Base-by-base conservation (phyloP, 768 basidiomycete species). In the Tricholoma sp. region DNA sequence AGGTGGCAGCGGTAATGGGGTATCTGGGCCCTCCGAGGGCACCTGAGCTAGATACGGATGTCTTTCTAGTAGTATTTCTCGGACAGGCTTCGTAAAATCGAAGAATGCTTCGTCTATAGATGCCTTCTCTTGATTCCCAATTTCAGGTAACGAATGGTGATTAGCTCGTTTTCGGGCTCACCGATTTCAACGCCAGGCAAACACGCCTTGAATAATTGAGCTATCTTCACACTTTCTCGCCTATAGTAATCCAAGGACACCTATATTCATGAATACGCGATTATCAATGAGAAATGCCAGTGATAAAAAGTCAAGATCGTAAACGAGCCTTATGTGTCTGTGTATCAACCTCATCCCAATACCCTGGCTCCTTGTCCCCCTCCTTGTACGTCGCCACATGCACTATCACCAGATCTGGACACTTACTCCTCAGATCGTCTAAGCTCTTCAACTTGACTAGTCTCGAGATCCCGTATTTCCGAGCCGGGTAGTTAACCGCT, bases 81-180 rank as follows among this genome's bases (percentile, higher is more conserved):
- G 85, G n/a, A 93, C 85, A 33, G 88, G 86, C 8, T 78, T 78
- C 3, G 94, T 91, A 55, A 98, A 81, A 69, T 98, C 96, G 55
- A 98, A 84, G 70, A 95, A 99, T 0, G 92, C 94, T 66, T 99
- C 97, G 65, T 98, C 97, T 34, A 98, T 97, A 0, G 93, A 96
- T 20, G 97, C 97, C 68, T 95, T 97, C 72, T 99, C 96, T 94
- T 68, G 10, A 49, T 10, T 33, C 39, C 31, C 10, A 15, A 47
- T 41, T 28, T 36, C 54, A 36, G 53, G 55, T 6, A 10, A 3
- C 12, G 4, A 18, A 47, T 28, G 44, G 49, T 18, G 17, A 42
- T 36, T 1, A 18, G 10, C 10, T 41, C 6, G 11, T 37, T 4
- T 5, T 34, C 13, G 6, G 4, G 56, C 69, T 52, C 51, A 93